Conservation (phyloP, 116 monocot species). For the Dioscorea cayenensis region DNA sequence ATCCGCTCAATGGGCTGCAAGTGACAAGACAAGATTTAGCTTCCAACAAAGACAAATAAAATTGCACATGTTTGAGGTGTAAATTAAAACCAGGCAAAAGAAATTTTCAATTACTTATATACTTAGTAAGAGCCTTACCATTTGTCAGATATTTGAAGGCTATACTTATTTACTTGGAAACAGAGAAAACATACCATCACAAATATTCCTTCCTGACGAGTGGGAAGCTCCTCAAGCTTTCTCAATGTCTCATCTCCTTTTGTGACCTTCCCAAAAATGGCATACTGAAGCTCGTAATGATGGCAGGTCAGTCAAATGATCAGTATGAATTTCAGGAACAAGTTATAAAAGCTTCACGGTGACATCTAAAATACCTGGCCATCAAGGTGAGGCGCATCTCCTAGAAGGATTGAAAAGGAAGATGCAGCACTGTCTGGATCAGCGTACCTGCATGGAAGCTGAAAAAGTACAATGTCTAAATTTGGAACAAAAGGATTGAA, state of each 20-base stretch:
- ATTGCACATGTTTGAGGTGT: not conserved
- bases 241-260: slow-evolving; percentile 88
- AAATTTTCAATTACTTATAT: not conserved
- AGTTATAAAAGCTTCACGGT: not conserved
- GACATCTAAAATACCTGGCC: slow-evolving; percentile 45
- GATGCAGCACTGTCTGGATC: slow-evolving; percentile 89
- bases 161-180: not conserved
- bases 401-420: slow-evolving; percentile 98
- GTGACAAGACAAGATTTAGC: not conserved
- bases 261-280: slow-evolving; percentile 89
- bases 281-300: slow-evolving; percentile 55
- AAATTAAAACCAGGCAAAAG: not conserved
- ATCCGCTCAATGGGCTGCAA: slow-evolving; percentile 90
- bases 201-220: slow-evolving; percentile 90
- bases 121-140: no score
- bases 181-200: slow-evolving; percentile 72
- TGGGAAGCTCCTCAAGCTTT: slow-evolving; percentile 90
- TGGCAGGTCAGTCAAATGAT: not conserved
- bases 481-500: no score
- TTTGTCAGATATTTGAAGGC: not conserved
- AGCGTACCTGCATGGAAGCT: slow-evolving; percentile 48
- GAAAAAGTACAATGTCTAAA: not conserved
- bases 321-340: not conserved
- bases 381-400: slow-evolving; percentile 97
- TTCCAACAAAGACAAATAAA: not conserved